phyloP scores from a whole-genome alignment of 441 rosid genomes.

The Pelargonium cotyledonis region DNA sequence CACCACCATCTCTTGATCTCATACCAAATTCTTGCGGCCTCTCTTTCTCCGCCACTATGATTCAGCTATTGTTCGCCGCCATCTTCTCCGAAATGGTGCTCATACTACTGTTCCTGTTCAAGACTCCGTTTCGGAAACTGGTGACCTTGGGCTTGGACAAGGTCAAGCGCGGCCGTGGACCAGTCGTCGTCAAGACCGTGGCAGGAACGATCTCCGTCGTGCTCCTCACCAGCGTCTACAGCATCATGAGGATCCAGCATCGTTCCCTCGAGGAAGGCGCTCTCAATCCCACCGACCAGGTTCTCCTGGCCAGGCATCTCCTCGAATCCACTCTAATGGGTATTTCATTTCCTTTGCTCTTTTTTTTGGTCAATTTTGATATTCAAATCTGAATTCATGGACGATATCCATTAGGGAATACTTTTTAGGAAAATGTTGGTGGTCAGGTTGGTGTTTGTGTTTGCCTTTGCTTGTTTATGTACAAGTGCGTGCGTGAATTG shows the following conservation, averaged over 20 bases:
- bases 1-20: no score
- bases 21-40: no score
- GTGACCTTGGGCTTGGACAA: neutral
- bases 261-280: conserved; percentile 33
- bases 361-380: conserved; percentile 4
- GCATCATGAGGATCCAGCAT: neutral
- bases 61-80: neutral
- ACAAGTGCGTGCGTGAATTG: neutral
- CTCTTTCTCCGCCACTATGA: neutral
- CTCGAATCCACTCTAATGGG: conserved; percentile 68
- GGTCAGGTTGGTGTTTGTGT: neutral
- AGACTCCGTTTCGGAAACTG: neutral
- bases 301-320: conserved; percentile 46
- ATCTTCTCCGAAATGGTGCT: neutral
- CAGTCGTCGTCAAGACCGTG: neutral
- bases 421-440: no score
- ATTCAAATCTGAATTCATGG: neutral
- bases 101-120: neutral
- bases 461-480: neutral
- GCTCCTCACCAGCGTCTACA: neutral
- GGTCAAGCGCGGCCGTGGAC: neutral
- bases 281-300: conserved; percentile 58
- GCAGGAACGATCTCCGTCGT: neutral
- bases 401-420: no score
- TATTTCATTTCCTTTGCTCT: conserved; percentile 15